A percentile compares a stretch with the other conserved stretches of the same genome.
phyloP scores from a whole-genome alignment of 352 stramenopile genomes.

The Pythium periplocum region DNA sequence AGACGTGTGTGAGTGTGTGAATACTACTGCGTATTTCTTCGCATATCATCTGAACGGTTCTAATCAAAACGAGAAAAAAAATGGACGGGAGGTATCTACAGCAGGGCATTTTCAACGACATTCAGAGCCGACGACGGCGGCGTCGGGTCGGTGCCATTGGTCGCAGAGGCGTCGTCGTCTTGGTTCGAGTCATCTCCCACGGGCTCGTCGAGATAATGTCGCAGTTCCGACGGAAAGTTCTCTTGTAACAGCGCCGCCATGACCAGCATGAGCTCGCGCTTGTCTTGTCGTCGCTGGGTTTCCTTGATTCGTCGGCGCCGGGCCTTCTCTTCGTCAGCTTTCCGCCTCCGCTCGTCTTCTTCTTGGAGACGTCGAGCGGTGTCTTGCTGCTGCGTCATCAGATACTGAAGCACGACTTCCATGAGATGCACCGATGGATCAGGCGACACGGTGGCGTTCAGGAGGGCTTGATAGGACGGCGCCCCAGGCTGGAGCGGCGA shows the following conservation, averaged over 20 bases:
- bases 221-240: constrained; percentile 37
- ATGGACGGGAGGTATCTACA: not conserved
- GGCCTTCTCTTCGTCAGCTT: constrained; percentile 24
- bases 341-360: constrained; percentile 26
- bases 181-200: constrained; percentile 2
- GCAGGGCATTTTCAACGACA: not conserved
- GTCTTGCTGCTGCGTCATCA: constrained; percentile 48
- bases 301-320: constrained; percentile 28
- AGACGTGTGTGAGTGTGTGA: not conserved
- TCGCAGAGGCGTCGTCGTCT: not conserved
- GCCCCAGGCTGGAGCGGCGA: no score
- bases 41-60: constrained; percentile 2
- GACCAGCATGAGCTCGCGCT: constrained; percentile 53
- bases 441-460: not conserved
- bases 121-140: not conserved
- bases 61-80: not conserved
- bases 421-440: constrained; percentile 26
- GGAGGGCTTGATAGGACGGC: not conserved
- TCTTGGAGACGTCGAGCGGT: constrained; percentile 22
- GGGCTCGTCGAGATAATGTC: constrained; percentile 24
- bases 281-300: constrained; percentile 24
- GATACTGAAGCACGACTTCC: constrained; percentile 48
- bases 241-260: constrained; percentile 36
- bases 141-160: not conserved
- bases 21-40: constrained; percentile 3